These are phyloP conservation scores for Capsella rubella DNA, from an alignment of 441 rosid genomes.

Conservation along the genomic window DNA sequence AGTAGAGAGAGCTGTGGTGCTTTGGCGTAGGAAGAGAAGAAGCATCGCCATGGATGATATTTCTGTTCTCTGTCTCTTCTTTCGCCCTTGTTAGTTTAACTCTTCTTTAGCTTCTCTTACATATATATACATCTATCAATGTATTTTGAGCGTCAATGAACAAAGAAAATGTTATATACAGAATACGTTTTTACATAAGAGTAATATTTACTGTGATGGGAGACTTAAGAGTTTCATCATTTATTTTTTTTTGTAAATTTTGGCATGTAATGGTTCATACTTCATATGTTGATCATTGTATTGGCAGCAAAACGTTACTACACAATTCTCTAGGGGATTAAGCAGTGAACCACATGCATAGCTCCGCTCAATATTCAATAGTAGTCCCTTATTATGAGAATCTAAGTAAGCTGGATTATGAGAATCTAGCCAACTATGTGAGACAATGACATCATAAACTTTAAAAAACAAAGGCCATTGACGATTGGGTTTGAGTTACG, in stretches of 20 bases:
- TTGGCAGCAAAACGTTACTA: slow-evolving; percentile 57
- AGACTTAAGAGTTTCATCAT: slow-evolving; percentile 61
- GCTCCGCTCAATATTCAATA: not conserved
- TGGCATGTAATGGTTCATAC: slow-evolving; percentile 72
- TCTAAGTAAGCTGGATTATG: not conserved
- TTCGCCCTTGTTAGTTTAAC: slow-evolving; percentile 43
- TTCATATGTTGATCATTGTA: slow-evolving; percentile 45
- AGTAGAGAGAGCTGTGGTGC: slow-evolving; percentile 68
- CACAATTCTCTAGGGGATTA: slow-evolving; percentile 52
- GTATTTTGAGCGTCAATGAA: slow-evolving; percentile 29
- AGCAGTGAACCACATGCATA: not conserved
- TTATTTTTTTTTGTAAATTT: slow-evolving; percentile 63
- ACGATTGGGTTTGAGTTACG: slow-evolving; percentile 17
- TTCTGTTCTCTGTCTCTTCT: slow-evolving; percentile 89
- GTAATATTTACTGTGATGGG: not conserved
- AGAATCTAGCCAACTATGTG: not conserved
- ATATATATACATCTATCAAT: slow-evolving; percentile 5
- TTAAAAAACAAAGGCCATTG: not conserved
- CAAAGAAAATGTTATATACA: slow-evolving; percentile 18
- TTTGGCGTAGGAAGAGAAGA: slow-evolving; percentile 76
- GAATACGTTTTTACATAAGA: slow-evolving; percentile 2
- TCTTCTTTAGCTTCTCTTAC: slow-evolving; percentile 3
- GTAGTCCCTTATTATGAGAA: not conserved
- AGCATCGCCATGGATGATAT: slow-evolving; percentile 85
- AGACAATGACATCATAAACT: not conserved